A percentile compares a stretch with the other conserved stretches of the same genome.
phyloP scores from a whole-genome alignment of 106 monocot genomes.

The Agapanthus africanus region DNA sequence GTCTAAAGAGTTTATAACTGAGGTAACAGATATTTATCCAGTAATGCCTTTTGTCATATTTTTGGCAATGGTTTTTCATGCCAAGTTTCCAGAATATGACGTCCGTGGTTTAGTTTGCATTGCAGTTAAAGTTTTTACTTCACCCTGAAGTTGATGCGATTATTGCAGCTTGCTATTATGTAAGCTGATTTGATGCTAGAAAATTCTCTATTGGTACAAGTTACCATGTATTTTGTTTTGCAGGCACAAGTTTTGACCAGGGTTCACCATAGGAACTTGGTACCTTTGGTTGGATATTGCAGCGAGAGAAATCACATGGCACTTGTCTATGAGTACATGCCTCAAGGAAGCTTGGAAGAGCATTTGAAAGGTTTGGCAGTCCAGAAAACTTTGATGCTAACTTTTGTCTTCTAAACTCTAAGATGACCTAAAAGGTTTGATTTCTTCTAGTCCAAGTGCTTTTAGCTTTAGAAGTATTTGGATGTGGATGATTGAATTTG shows the following conservation, averaged over 20 bases:
- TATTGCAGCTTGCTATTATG: not conserved
- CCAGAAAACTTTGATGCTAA: no score
- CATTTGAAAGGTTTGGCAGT: constrained; percentile 30
- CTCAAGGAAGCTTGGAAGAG: constrained; percentile 30
- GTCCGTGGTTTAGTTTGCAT: not conserved
- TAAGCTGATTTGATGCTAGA: no score
- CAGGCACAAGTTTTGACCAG: constrained; percentile 19
- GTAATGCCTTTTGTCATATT: not conserved
- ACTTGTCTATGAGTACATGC: constrained; percentile 41
- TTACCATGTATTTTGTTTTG: not conserved
- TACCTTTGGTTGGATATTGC: constrained; percentile 34
- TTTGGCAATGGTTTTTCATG: not conserved
- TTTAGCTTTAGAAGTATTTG: no score
- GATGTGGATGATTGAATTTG: no score
- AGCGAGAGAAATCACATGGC: constrained; percentile 9
- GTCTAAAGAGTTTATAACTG: constrained; percentile 27
- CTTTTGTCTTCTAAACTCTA: no score
- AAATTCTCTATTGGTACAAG: no score
- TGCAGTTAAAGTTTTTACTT: no score
- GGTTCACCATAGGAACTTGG: constrained; percentile 33
- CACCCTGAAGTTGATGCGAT: not conserved
- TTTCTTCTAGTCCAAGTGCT: no score
- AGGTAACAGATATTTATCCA: constrained; percentile 23
- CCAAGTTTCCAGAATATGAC: not conserved
- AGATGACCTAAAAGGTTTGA: no score